Evolutionary conservation across 2,329 filamentous ascomycete genomes (phyloP).

Genomic region (Aspergillus felis): DNA sequence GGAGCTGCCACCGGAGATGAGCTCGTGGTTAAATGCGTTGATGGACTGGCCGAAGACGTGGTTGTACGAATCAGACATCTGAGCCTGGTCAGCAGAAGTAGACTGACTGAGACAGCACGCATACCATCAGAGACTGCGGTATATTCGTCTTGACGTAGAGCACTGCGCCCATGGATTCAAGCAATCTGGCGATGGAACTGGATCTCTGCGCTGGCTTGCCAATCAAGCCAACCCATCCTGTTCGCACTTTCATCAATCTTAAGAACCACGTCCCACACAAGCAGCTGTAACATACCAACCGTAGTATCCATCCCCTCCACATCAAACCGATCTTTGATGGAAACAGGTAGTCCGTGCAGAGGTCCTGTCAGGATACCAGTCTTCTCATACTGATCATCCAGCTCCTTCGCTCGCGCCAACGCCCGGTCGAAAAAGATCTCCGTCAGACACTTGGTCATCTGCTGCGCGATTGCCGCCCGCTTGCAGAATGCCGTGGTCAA

Average conservation of each 20-base stretch:
- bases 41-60: conserved; percentile 48
- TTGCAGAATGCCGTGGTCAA: conserved; percentile 20
- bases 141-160: conserved; percentile 53
- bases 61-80: conserved; percentile 49
- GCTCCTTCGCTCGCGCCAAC: conserved; percentile 43
- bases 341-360: conserved; percentile 57
- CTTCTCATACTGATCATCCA: conserved; percentile 50
- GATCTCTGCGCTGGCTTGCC: conserved; percentile 23
- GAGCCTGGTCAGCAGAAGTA: neutral
- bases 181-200: conserved; percentile 23
- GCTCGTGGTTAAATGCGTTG: conserved; percentile 45
- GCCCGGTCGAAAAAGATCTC: conserved; percentile 52
- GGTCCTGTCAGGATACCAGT: conserved; percentile 55
- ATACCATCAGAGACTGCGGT: conserved; percentile 45
- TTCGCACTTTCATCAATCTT: neutral
- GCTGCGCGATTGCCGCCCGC: conserved; percentile 17
- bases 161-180: conserved; percentile 43
- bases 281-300: conserved; percentile 16
- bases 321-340: conserved; percentile 70
- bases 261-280: neutral
- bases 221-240: conserved; percentile 46
- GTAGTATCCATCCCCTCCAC: conserved; percentile 24
- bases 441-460: conserved; percentile 17
- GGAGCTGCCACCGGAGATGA: conserved; percentile 51
- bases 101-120: neutral